Conservation (phyloP, 176 grass and related monocot species). For the Saccharum spontaneum region DNA sequence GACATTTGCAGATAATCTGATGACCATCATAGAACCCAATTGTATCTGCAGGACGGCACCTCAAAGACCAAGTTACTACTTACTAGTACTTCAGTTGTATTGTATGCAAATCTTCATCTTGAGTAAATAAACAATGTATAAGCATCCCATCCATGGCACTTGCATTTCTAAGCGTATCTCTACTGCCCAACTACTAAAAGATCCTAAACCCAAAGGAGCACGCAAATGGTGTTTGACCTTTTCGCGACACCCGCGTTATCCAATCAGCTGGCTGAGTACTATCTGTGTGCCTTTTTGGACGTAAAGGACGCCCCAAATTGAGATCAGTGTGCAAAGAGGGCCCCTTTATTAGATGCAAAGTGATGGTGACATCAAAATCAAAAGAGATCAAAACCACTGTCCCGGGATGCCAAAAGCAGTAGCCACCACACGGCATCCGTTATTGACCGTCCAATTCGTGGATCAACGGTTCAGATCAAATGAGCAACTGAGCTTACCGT, state of each 20-base stretch:
- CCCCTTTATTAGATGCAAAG: slow-evolving; percentile 40
- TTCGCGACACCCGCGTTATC: slow-evolving; percentile 2
- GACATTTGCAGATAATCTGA: background rate
- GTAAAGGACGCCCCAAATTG: background rate
- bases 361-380: slow-evolving; percentile 9
- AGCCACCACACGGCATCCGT: background rate
- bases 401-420: background rate
- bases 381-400: background rate
- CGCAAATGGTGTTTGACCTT: slow-evolving; percentile 41
- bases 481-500: background rate
- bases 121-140: background rate
- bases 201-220: slow-evolving; percentile 35
- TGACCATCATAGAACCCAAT: background rate
- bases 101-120: background rate
- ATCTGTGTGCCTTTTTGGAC: slow-evolving; percentile 11
- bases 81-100: background rate
- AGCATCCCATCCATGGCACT: background rate
- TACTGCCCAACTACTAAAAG: slow-evolving; percentile 11
- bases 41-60: slow-evolving; percentile 1
- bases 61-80: background rate
- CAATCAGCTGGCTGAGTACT: background rate
- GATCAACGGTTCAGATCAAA: background rate
- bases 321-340: slow-evolving; percentile 27
- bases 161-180: background rate
- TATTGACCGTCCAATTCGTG: background rate